Evolutionary conservation across 768 basidiomycete genomes (phyloP).

Genomic region (Cystofilobasidium bisporidii): DNA sequence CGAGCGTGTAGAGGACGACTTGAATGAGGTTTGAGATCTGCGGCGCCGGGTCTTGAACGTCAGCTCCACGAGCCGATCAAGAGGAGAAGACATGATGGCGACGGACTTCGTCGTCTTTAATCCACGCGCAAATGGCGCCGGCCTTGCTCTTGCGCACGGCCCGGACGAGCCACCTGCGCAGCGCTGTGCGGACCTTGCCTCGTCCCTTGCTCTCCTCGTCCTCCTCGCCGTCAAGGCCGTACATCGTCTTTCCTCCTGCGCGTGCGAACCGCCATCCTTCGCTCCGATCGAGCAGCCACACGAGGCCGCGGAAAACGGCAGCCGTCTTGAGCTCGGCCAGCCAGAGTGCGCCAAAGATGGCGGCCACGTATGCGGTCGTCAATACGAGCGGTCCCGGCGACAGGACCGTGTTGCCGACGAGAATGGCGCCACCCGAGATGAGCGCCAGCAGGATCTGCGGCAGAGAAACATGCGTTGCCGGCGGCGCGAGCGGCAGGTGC

Average conservation of each 20-base stretch:
- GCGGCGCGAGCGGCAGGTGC: conserved; percentile 45
- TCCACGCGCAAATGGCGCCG: conserved; percentile 54
- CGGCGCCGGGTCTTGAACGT: too few relatives aligned
- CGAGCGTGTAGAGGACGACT: conserved; percentile 56
- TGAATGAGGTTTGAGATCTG: conserved; percentile 60
- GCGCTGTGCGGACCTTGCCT: not conserved
- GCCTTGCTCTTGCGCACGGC: conserved; percentile 47
- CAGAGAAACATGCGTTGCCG: conserved; percentile 41
- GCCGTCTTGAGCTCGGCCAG: conserved; percentile 1
- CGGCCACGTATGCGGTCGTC: conserved; percentile 54
- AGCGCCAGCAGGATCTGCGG: conserved; percentile 44
- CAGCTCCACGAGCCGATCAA: too few relatives aligned
- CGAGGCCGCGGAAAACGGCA: conserved; percentile 47
- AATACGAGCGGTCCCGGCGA: conserved; percentile 26
- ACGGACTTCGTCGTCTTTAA: conserved; percentile 57
- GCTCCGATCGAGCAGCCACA: conserved; percentile 59
- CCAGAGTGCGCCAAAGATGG: conserved; percentile 42
- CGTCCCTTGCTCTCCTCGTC: conserved; percentile 9
- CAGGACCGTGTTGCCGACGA: conserved; percentile 52
- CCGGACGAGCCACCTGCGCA: conserved; percentile 39
- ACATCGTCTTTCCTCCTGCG: conserved; percentile 31
- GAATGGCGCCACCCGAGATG: conserved; percentile 43
- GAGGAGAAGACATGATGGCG: too few relatives aligned
- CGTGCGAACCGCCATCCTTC: conserved; percentile 41
- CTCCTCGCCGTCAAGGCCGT: conserved; percentile 44